A percentile compares a stretch with the other conserved stretches of the same genome.
These are phyloP conservation scores for Penicillium coffeae DNA, from an alignment of 495 filamentous ascomycete species.

Conservation along the genomic window DNA sequence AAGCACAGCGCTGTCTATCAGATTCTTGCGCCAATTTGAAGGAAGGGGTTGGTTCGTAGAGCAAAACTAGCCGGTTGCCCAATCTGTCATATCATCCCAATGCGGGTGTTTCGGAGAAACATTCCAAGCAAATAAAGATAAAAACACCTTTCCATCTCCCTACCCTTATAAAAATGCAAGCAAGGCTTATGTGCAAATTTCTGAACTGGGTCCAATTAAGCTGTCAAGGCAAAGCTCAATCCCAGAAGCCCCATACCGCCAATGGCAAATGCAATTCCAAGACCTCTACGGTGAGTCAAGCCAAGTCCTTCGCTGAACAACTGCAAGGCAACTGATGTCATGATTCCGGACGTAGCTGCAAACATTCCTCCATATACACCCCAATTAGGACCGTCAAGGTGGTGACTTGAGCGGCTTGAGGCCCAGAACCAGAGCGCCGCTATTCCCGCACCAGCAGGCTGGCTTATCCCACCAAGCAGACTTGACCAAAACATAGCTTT, in stretches of 20 bases:
- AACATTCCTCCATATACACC: conserved; percentile 87
- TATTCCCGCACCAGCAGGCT: conserved; percentile 80
- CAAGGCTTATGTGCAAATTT: not conserved
- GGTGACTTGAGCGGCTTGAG: conserved; percentile 45
- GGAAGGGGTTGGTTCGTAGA: no score
- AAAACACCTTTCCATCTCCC: not conserved
- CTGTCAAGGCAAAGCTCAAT: conserved; percentile 78
- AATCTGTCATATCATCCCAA: no score
- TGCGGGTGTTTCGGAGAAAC: no score
- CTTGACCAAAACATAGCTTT: conserved; percentile 82
- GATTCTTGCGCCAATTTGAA: no score
- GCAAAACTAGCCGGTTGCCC: no score
- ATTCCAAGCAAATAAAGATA: no score
- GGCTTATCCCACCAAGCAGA: conserved; percentile 77
- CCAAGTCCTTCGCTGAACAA: conserved; percentile 82
- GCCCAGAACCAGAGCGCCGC: conserved; percentile 80
- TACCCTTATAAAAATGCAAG: not conserved
- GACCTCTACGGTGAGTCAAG: conserved; percentile 70
- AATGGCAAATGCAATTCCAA: conserved; percentile 84
- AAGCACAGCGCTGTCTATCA: no score
- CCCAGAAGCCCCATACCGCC: conserved; percentile 88
- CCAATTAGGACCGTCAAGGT: conserved; percentile 51
- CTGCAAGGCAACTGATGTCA: conserved; percentile 87
- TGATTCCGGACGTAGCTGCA: conserved; percentile 85
- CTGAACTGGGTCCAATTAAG: conserved; percentile 21